Evolutionary conservation across 176 grass and related monocot genomes (phyloP), one percentile per base, ranked within the genome.

Genomic region (Cenchrus purpureus): DNA sequence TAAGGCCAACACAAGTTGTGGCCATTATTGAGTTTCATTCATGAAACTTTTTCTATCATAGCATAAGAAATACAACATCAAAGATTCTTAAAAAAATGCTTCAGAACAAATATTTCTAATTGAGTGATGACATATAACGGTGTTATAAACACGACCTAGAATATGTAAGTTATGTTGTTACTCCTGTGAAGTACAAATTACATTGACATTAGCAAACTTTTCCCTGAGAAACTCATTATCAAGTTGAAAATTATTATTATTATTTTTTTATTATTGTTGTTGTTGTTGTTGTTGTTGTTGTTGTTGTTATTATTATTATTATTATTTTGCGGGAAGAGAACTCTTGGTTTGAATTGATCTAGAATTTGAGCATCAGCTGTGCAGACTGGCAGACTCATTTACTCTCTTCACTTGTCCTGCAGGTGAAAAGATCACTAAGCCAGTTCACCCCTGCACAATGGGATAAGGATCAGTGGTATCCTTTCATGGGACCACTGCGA

Each of bases 401-500:
- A 64, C 67, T 22, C 11, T 6, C 55, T 78, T 55, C 17, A 5
- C 70, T 49, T 71, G 13, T 40, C 85, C 32, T 81, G 73, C 79
- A 99, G 97, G 94, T 99, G 61, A 99, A 91, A 90, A 89, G 97
- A 88, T 96, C 97, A 15, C 66, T 97, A 76, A 82, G 97, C 15
- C 97, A 99, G 78, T 99, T 99, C 68, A 99, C 97, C 11, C 97
- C 97, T 19, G 97, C 97, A 48, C 86, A 87, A 19, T 99, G 97
- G 97, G 97, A 99, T 64, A 99, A 99, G 85, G 97, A 99, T 82
- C 91, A 99, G 71, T 99, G 97, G 97, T 76, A 88, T 73, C 97
- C 97, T 14, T 88, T 99, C 79, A 92, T 96, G 71, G 94, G 97
- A 19, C 97, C 97, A 8, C 89, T 88, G 94, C 82, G 97, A 64